These are phyloP conservation scores for Lichtheimia hyalospora DNA, from an alignment of 371 early-diverging fungal genomes.

Conservation along the genomic window DNA sequence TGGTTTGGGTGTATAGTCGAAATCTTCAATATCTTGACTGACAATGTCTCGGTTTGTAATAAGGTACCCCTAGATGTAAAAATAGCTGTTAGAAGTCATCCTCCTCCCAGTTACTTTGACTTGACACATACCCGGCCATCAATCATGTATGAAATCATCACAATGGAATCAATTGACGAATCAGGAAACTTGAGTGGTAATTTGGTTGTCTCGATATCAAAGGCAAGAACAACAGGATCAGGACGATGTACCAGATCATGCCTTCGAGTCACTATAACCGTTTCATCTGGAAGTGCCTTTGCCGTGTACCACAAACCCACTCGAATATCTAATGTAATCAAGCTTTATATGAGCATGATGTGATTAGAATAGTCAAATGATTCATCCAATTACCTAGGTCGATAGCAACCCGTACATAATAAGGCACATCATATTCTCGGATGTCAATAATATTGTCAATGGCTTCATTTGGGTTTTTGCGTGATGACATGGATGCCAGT, in stretches of 20 bases:
- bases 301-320: slow-evolving; percentile 97
- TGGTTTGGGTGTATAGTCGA: slow-evolving; percentile 97
- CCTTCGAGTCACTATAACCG: slow-evolving; percentile 65
- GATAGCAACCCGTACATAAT: slow-evolving; percentile 91
- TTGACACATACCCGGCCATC: slow-evolving; percentile 79
- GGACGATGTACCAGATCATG: slow-evolving; percentile 93
- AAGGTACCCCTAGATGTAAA: slow-evolving; percentile 78
- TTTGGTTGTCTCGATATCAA: slow-evolving; percentile 99
- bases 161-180: slow-evolving; percentile 88
- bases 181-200: slow-evolving; percentile 99
- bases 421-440: slow-evolving; percentile 94
- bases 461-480: slow-evolving; percentile 39
- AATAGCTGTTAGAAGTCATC: neutral
- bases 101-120: slow-evolving; percentile 1
- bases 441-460: slow-evolving; percentile 79
- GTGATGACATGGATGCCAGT: slow-evolving; percentile 25
- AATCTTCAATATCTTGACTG: slow-evolving; percentile 95
- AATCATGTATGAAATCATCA: slow-evolving; percentile 99
- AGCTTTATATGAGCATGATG: no score
- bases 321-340: slow-evolving; percentile 69
- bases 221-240: slow-evolving; percentile 96
- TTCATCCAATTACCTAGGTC: slow-evolving; percentile 66
- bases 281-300: slow-evolving; percentile 50
- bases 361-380: neutral
- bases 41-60: slow-evolving; percentile 98